Evolutionary conservation across 108 stramenopile genomes (phyloP).

Genomic region (Cylindrotheca fusiformis): DNA sequence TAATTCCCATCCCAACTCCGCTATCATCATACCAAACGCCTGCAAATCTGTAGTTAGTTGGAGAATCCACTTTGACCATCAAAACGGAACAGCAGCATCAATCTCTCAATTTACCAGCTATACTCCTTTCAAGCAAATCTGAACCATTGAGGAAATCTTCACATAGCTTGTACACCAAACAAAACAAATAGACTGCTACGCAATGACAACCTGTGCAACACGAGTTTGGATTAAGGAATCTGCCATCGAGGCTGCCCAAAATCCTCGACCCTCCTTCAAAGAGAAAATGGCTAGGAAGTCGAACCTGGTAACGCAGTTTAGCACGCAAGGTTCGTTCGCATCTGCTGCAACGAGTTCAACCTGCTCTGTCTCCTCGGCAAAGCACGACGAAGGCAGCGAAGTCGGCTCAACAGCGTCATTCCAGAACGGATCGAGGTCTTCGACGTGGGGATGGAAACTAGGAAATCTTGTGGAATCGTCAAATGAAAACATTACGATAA

Average conservation of each 20-base stretch:
- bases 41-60: no score
- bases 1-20: no score
- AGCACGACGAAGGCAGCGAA: constrained; percentile 30
- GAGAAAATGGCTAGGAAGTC: constrained; percentile 29
- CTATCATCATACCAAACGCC: no score
- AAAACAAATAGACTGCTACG: no score
- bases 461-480: constrained; percentile 27
- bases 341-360: constrained; percentile 1
- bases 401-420: constrained; percentile 23
- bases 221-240: constrained; percentile 40
- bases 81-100: no score
- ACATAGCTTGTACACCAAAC: no score
- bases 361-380: constrained; percentile 24
- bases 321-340: background rate
- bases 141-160: no score
- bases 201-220: no score
- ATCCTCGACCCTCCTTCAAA: constrained; percentile 32
- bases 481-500: constrained; percentile 18
- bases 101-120: no score
- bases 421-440: constrained; percentile 9
- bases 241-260: constrained; percentile 26
- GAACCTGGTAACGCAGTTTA: background rate
- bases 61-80: no score
- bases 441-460: constrained; percentile 36
- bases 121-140: no score